These are phyloP conservation scores for Lipomyces orientalis DNA, from an alignment of 805 yeast species.

Conservation along the genomic window DNA sequence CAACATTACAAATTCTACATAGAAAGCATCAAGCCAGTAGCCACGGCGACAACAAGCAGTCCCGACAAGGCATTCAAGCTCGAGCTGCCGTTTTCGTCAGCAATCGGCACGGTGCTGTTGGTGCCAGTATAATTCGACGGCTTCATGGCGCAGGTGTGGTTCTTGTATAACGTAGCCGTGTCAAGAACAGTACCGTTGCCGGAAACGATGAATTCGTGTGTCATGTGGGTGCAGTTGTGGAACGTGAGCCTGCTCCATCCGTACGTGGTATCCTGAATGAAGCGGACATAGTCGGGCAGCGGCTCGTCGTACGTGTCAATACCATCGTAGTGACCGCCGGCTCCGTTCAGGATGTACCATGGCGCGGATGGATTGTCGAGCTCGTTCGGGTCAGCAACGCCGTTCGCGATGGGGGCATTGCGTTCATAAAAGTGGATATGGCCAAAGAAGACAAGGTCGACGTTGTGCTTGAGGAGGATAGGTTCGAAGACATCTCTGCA, in stretches of 20 bases:
- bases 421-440: constrained; percentile 42
- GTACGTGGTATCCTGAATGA: constrained; percentile 19
- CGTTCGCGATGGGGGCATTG: constrained; percentile 34
- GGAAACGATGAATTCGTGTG: constrained; percentile 44
- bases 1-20: too few species aligned
- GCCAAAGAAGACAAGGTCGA: constrained; percentile 41
- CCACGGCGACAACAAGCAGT: background rate
- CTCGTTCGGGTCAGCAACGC: constrained; percentile 39
- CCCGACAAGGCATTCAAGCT: background rate
- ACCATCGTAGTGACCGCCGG: constrained; percentile 43
- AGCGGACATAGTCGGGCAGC: background rate
- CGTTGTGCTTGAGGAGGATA: constrained; percentile 35
- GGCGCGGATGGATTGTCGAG: constrained; percentile 42
- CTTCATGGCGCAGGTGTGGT: constrained; percentile 18
- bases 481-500: constrained; percentile 39
- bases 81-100: background rate
- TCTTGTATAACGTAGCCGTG: constrained; percentile 42
- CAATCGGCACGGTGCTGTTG: background rate
- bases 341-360: constrained; percentile 43
- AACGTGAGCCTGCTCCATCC: constrained; percentile 45
- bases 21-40: background rate
- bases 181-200: constrained; percentile 41
- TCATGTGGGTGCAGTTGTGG: constrained; percentile 44
- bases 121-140: background rate
- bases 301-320: constrained; percentile 26